Evolutionary conservation across 139 green algal species (phyloP).

Genomic region (Axilococcus clingmanii): DNA sequence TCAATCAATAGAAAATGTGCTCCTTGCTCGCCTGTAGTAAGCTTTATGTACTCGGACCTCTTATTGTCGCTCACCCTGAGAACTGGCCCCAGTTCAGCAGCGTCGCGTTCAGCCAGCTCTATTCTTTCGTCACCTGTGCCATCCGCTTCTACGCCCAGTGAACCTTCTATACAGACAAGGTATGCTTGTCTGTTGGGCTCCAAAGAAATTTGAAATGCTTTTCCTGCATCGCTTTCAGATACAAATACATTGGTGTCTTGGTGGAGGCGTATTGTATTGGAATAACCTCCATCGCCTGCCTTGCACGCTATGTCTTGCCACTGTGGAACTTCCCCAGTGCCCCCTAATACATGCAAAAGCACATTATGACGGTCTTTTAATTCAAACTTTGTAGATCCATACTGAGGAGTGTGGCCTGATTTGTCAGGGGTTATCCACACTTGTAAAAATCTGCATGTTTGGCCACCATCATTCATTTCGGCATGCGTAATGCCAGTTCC

Average conservation of each 20-base stretch:
- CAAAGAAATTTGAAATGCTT: slow-evolving; percentile 25
- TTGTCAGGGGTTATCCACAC: slow-evolving; percentile 65
- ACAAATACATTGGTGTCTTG: slow-evolving; percentile 67
- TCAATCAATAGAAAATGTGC: slow-evolving; percentile 61
- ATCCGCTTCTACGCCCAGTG: slow-evolving; percentile 15
- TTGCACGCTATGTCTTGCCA: no score
- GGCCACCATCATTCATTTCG: slow-evolving; percentile 65
- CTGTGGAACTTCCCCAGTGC: slow-evolving; percentile 23
- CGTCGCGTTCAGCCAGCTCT: no score
- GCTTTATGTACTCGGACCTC: slow-evolving; percentile 11
- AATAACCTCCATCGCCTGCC: background rate
- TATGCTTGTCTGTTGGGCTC: slow-evolving; percentile 32
- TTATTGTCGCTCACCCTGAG: no score
- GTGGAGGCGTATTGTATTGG: slow-evolving; percentile 30
- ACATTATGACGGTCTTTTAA: slow-evolving; percentile 50
- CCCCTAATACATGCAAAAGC: slow-evolving; percentile 59
- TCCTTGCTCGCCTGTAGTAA: slow-evolving; percentile 19
- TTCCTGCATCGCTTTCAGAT: slow-evolving; percentile 30
- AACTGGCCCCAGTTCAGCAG: no score
- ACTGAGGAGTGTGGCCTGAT: slow-evolving; percentile 50
- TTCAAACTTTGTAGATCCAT: slow-evolving; percentile 22
- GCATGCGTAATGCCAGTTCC: slow-evolving; percentile 56
- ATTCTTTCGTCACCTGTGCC: no score
- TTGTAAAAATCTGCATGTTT: slow-evolving; percentile 56
- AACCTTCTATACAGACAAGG: slow-evolving; percentile 53